Evolutionary conservation across 1,284 basidiomycete species (phyloP).

Genomic region (Sporisorium graminicola): DNA sequence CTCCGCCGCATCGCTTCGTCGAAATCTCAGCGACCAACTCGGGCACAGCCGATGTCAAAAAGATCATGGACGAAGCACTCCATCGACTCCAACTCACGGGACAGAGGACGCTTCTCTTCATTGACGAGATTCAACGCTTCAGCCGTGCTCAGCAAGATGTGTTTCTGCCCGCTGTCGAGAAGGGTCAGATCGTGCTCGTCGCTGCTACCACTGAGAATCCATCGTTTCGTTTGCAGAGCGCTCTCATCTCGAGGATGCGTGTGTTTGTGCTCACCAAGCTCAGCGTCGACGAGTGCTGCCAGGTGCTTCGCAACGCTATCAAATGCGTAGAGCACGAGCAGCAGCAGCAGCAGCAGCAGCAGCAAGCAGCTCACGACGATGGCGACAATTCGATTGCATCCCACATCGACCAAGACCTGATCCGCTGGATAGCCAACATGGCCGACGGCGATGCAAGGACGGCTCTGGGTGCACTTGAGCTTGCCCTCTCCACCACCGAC

Average conservation of each 20-base stretch:
- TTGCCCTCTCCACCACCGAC: constrained; percentile 58
- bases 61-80: constrained; percentile 84
- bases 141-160: constrained; percentile 83
- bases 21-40: constrained; percentile 72
- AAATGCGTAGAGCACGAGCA: constrained; percentile 30
- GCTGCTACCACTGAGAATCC: constrained; percentile 94
- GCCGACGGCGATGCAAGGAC: constrained; percentile 65
- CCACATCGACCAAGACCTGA: constrained; percentile 62
- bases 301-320: constrained; percentile 53
- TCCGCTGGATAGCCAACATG: constrained; percentile 62
- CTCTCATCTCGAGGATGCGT: constrained; percentile 84
- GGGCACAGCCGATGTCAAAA: constrained; percentile 82
- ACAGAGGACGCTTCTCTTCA: constrained; percentile 79
- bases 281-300: constrained; percentile 48
- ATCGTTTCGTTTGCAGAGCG: constrained; percentile 79
- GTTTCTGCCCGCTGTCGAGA: constrained; percentile 48
- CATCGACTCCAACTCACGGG: constrained; percentile 79
- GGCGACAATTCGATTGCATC: constrained; percentile 27
- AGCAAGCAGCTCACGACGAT: neutral
- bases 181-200: constrained; percentile 73
- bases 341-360: neutral
- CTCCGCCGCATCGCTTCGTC: constrained; percentile 56
- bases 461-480: constrained; percentile 59
- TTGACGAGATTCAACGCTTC: constrained; percentile 88
- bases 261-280: constrained; percentile 68